phyloP scores from a whole-genome alignment of 106 monocot species.

The Cymbidium sinense region DNA sequence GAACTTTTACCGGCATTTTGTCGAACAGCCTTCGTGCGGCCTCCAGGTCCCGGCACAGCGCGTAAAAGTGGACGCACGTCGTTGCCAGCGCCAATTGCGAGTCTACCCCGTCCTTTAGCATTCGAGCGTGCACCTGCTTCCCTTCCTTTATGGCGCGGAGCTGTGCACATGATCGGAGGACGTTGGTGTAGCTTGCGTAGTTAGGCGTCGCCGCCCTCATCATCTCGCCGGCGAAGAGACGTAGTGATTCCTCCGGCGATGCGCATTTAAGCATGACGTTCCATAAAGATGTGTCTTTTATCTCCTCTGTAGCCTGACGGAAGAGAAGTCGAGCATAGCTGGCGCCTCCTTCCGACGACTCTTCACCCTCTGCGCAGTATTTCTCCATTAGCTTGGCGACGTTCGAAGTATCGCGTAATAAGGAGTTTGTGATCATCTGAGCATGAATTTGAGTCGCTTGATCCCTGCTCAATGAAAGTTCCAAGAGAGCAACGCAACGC shows the following conservation, averaged over 20 bases:
- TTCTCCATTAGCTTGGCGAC: slow-evolving; percentile 16
- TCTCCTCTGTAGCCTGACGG: slow-evolving; percentile 4
- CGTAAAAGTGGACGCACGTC: slow-evolving; percentile 30
- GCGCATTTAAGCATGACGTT: slow-evolving; percentile 18
- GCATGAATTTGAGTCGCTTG: slow-evolving; percentile 32
- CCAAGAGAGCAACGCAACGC: neutral
- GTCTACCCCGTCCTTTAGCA: slow-evolving; percentile 15
- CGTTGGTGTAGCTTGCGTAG: slow-evolving; percentile 9
- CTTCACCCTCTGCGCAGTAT: slow-evolving; percentile 3
- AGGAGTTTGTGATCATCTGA: slow-evolving; percentile 26
- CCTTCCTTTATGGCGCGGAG: slow-evolving; percentile 10
- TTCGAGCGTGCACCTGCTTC: slow-evolving; percentile 13
- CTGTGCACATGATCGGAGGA: slow-evolving; percentile 23
- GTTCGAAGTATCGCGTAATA: neutral
- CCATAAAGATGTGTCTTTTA: slow-evolving; percentile 2
- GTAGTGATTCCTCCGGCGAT: slow-evolving; percentile 12
- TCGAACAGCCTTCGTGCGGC: slow-evolving; percentile 31
- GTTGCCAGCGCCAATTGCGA: slow-evolving; percentile 20
- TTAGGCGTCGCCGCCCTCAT: slow-evolving; percentile 1
- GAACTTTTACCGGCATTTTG: slow-evolving; percentile 18
- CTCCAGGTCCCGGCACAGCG: slow-evolving; percentile 9
- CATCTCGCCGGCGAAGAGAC: slow-evolving; percentile 15
- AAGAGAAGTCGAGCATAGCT: neutral
- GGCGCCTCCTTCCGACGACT: neutral
- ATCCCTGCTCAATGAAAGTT: slow-evolving; percentile 6